These are phyloP conservation scores for Sistotremastrum niveocremeum DNA, from an alignment of 768 basidiomycete species.

Conservation along the genomic window DNA sequence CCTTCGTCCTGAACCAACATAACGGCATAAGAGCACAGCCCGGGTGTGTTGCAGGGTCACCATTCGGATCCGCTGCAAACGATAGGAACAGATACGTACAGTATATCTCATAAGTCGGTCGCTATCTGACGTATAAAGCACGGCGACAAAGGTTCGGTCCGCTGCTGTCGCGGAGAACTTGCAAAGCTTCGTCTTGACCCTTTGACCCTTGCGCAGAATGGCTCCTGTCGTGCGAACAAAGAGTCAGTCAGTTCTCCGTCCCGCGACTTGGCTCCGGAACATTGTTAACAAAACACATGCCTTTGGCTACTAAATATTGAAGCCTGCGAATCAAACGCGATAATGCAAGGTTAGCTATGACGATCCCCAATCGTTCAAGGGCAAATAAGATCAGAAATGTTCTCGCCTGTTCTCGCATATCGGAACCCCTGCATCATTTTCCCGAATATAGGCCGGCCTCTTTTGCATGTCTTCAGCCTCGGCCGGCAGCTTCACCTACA, in stretches of 20 bases:
- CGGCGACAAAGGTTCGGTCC: constrained; percentile 76
- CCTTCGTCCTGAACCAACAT: constrained; percentile 24
- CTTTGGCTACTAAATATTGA: constrained; percentile 79
- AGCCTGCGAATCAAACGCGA: constrained; percentile 32
- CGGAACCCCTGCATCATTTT: constrained; percentile 59
- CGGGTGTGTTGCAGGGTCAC: neutral
- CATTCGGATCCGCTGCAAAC: neutral
- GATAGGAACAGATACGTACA: constrained; percentile 34
- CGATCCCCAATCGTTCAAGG: neutral
- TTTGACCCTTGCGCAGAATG: constrained; percentile 33
- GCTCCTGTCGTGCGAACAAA: constrained; percentile 13
- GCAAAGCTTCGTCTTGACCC: constrained; percentile 71
- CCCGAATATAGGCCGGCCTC: constrained; percentile 72
- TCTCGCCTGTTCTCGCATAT: constrained; percentile 70
- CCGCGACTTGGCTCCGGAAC: constrained; percentile 16
- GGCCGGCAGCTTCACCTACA: constrained; percentile 75
- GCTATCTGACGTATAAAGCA: constrained; percentile 64
- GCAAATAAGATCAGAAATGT: neutral
- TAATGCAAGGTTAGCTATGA: neutral
- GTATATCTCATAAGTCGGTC: constrained; percentile 71
- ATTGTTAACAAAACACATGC: constrained; percentile 43
- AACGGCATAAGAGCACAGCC: constrained; percentile 6
- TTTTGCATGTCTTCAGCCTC: constrained; percentile 74
- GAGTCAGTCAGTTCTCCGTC: constrained; percentile 35
- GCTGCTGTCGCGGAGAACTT: constrained; percentile 16